A percentile compares a stretch with the other conserved stretches of the same genome.
Evolutionary conservation across 2,329 filamentous ascomycete species (phyloP).

Genomic region (Stachybotrys chartarum): DNA sequence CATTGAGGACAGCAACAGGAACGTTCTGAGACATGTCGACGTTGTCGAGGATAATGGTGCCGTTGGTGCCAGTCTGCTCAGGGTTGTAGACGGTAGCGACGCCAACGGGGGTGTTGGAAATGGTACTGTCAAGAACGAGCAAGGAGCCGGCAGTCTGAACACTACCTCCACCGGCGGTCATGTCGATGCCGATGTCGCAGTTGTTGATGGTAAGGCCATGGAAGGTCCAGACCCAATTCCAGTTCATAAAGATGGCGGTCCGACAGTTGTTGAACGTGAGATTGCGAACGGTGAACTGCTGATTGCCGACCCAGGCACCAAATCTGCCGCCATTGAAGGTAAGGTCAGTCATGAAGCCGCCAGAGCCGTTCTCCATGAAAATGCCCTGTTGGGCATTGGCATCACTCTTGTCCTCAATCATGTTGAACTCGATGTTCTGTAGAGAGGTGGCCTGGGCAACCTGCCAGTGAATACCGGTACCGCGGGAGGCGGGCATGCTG

Average conservation of each 20-base stretch:
- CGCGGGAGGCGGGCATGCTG: conserved; percentile 49
- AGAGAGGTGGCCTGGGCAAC: conserved; percentile 76
- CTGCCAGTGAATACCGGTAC: conserved; percentile 77
- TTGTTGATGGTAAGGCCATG: conserved; percentile 70
- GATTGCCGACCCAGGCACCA: conserved; percentile 74
- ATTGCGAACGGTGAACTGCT: conserved; percentile 83
- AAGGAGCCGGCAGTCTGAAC: conserved; percentile 78
- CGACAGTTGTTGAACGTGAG: conserved; percentile 74
- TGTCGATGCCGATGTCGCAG: conserved; percentile 70
- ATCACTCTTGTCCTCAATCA: conserved; percentile 57
- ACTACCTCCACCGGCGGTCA: conserved; percentile 53
- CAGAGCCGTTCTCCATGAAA: conserved; percentile 80
- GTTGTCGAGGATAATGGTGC: conserved; percentile 80
- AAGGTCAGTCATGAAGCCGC: conserved; percentile 77
- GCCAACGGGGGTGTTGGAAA: conserved; percentile 68
- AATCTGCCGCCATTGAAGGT: conserved; percentile 76
- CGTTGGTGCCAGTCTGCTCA: conserved; percentile 60
- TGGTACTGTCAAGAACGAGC: conserved; percentile 71
- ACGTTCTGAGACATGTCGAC: conserved; percentile 71
- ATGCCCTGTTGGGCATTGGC: conserved; percentile 68
- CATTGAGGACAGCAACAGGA: conserved; percentile 56
- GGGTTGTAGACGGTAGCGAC: conserved; percentile 68
- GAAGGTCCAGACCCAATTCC: conserved; percentile 85
- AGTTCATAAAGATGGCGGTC: conserved; percentile 83
- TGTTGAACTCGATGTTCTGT: conserved; percentile 77